A percentile compares a stretch with the other conserved stretches of the same genome.
Conservation (phyloP, 2,329 filamentous ascomycete genomes). For the Pyrenochaeta sp. region DNA sequence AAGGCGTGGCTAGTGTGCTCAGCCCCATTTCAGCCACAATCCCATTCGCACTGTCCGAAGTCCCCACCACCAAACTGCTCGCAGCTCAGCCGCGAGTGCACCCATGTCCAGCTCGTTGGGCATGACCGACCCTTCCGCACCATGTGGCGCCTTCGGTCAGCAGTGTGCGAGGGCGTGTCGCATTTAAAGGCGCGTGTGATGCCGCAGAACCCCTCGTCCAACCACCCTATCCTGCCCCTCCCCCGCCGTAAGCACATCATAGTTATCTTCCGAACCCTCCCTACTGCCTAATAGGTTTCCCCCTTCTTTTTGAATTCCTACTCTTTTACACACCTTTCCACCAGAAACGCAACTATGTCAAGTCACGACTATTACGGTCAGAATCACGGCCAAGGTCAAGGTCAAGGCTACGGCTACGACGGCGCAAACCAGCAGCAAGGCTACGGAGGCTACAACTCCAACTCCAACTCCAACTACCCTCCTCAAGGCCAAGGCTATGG, state of each 20-base stretch:
- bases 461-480: slow-evolving; percentile 27
- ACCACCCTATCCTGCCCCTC: slow-evolving; percentile 27
- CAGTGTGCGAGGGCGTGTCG: slow-evolving; percentile 20
- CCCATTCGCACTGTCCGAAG: slow-evolving; percentile 4
- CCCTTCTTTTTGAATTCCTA: not conserved
- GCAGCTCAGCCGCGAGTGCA: slow-evolving; percentile 29
- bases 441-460: slow-evolving; percentile 33
- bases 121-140: slow-evolving; percentile 10
- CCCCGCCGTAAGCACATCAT: slow-evolving; percentile 27
- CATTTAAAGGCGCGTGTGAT: slow-evolving; percentile 34
- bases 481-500: slow-evolving; percentile 35
- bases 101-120: slow-evolving; percentile 18
- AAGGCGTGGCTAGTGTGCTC: not conserved
- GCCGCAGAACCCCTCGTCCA: slow-evolving; percentile 22
- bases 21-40: slow-evolving; percentile 8
- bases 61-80: slow-evolving; percentile 13
- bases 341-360: slow-evolving; percentile 21
- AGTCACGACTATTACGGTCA: slow-evolving; percentile 47
- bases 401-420: slow-evolving; percentile 34
- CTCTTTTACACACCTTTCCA: not conserved
- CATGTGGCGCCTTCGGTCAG: slow-evolving; percentile 26
- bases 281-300: slow-evolving; percentile 8
- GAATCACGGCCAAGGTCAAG: slow-evolving; percentile 28
- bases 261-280: slow-evolving; percentile 9
- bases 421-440: slow-evolving; percentile 35